Evolutionary conservation across 345 rosid genomes (phyloP), one percentile per base, ranked within the genome.

Genomic region (Conringia planisiliqua): DNA sequence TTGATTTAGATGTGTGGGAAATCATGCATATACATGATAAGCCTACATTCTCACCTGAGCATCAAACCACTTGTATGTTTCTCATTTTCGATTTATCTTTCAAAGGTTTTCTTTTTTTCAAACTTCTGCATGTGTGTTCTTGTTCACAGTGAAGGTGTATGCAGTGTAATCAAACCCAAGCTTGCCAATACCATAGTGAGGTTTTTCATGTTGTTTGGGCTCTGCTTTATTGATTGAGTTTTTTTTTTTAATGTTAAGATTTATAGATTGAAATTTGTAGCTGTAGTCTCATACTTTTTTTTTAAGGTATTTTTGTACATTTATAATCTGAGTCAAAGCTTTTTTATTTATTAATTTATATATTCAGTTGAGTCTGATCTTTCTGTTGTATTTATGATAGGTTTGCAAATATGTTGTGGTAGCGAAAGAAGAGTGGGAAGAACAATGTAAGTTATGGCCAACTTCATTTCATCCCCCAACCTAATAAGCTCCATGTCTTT

Each of bases 401-500:
- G 92, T 91, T 48, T 79, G 85, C 68, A 83, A 85, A 81, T 78
- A 82, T 84, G 90, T 90, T 76, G 96, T 97, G 9, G 79, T 68
- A 1, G 82, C 96, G 18, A 89, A 82, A 80, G 96, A 89, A 76
- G 89, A 88, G 76, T 93, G 97, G 94, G 91, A 86, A 81, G 94
- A 87, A 66, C 98, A 91, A 52, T 86, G 93, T 89, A 91, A 88
- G 86, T 66, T 88, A n/a, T 91, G 98, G 98, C 98, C 98, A 59
- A 87, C 96, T 52, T 94, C 93, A 40, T 94, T 71, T 80, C 98
- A 94, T 82, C 97, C 97, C 0, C 97, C 91, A 40, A 89, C 94
- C 63, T 91, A 84, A 97, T 91, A 81, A 60, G 96, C 73, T 47
- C 63, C 69, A 20, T 16, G 18, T 62, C 61, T 56, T 79, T 29